Evolutionary conservation across 192 early-diverging fungal species (phyloP), one percentile per base, ranked within the genome.

Genomic region (Coemansia sp.): DNA sequence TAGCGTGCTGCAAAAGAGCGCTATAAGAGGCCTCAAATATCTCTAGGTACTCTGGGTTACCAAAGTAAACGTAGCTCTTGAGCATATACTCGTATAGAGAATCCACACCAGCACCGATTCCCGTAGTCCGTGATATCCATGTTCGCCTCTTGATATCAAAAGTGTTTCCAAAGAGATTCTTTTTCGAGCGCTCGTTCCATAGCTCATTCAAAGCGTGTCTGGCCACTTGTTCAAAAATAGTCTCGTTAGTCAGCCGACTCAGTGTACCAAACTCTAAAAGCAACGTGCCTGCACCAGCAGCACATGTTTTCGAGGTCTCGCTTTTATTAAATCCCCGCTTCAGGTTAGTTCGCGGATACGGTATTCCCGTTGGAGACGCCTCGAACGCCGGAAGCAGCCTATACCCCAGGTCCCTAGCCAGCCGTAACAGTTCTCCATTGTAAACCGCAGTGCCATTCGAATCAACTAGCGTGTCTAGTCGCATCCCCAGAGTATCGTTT

Each of bases 31-130:
- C 59, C 19, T 86, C 80, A 63, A 94, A 98, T 55, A 86, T 81
- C 9, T 76, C 67, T 8, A 87, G 58, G 49, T 94, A 95, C 29
- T 85, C 78, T 0, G 67, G 44, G 46, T 93, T 91, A 11, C 87
- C 92, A 81, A 97, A 93, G 10, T 93, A 80, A 3, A 95, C 70
- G 54, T 92, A 86, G 7, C 86, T 80, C 64, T 98, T 98, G 15
- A 96, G 59, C 20, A 95, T 64, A 54, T 98, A 98, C 72, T 94
- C 93, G 61, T 86, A 95, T 28, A 92, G 84, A 9, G 91, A 94
- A 68, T 98, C 95, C 10, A 89, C 81, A 33, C 94, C 95, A 7
- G 94, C 93, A 23, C 95, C 88, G 6, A 92, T 83, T 14, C 88
- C 84, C 13, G 89, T 76, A 26, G 84, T 78, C 14, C 68, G 53